Evolutionary conservation across 2,329 filamentous ascomycete genomes (phyloP), one percentile per base, ranked within the genome.

Genomic region (Aspergillus flavus): DNA sequence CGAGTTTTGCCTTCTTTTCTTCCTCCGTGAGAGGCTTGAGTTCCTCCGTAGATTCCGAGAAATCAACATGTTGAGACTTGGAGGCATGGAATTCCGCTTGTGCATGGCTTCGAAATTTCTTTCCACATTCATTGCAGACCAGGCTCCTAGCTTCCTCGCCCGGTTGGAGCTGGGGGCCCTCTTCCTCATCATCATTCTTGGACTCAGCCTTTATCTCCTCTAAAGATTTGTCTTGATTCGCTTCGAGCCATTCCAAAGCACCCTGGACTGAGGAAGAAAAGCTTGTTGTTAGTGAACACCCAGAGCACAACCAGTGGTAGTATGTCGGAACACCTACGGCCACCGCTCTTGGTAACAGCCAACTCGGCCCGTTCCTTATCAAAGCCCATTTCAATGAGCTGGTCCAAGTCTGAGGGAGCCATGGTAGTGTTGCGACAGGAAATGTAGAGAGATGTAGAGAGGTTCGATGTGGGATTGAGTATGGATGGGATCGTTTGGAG

Each of bases 91-190:
- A 97, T 72, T 94, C 90, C 11, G 94, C 95, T 69, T 94, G 87
- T 30, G 89, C 88, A 68, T 90, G 87, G 72, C 88, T 92, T 69
- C 92, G 86, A 80, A 99, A 96, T 75, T 89, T 91, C 85, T 97
- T 97, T 74, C 91, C 91, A 75, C 95, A 99, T 61, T 97, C 94
- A 68, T 97, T 95, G 85, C 95, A 99, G 57, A 96, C 86, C 61
- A 98, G 87, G 56, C 93, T 96, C 73, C 88, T 87, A 61, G 93
- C 91, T 61, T 87, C 83, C 72, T 90, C 87, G 63, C 90, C 92
- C 1, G 87, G 86, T 71, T 91, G 84, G 3, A 94, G 82, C n/a
- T 87, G 85, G 6, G 88, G 85, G 12, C 87, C 86, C 70, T 90
- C 83, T n/a, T 52, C 48, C 39, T 85, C 80, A 66, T 82, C 83